Evolutionary conservation across 2,329 filamentous ascomycete genomes (phyloP), one percentile per base, ranked within the genome.

Genomic region (Aspergillaceae sp.): DNA sequence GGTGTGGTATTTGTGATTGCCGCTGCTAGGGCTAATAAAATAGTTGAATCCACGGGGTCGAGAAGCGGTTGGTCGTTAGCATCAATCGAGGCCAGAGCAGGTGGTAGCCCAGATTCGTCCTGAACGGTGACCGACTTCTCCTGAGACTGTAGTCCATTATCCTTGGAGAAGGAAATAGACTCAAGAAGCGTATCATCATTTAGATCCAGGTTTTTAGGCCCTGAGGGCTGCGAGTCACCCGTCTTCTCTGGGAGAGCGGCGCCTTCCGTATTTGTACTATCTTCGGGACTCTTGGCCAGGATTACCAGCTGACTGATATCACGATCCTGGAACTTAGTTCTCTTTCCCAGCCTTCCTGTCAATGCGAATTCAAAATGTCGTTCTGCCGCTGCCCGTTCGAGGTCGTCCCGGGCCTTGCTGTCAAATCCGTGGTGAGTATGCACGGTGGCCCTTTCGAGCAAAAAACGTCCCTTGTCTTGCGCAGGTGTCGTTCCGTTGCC

Each of bases 161-260:
- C 71, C 45, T 82, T 77, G 0, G 80, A 77, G 59, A 96, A 98
- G 0, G 84, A 77, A 35, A 98, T 91, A 3, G 82, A 79, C 63
- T 98, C 92, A 2, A 97, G 74, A 0, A 98, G 75, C 0, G 92
- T 97, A 62, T 98, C 92, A 57, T 98, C 87, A 60, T 97, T 94
- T 3, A 97, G 71, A 33, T 85, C 78, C 9, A 97, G 65, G 2
- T 84, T 83, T 55, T 84, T 78, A 0, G 89, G 88, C 38, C 66
- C 70, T 2, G 68, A 67, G 3, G 62, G 57, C 19, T 55, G 51
- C 4, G 52, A 44, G 11, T 55, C 51, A 50, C 53, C 41, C 57
- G 58, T 59, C 52, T 27, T 44, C 40, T 48, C 50, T n/a, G 45
- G 29, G 29, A 43, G 46, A 11, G 44, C 35, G 5, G 49, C 42